Evolutionary conservation across 352 stramenopile species (phyloP), one percentile per base, ranked within the genome.

Genomic region (Globisporangium lucens): DNA sequence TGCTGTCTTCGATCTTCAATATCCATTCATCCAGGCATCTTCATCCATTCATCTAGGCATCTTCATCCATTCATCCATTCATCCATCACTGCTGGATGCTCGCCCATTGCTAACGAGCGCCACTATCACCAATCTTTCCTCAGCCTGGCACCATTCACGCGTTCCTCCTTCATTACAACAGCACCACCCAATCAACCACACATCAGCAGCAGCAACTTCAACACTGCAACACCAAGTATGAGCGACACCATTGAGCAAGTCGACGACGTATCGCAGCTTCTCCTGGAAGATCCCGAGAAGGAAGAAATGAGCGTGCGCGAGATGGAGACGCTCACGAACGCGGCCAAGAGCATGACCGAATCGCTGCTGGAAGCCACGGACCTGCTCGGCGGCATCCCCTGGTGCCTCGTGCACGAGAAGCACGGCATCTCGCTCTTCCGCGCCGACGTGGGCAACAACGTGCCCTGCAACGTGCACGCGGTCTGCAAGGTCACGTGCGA

Each of bases 391-490:
- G 83, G 76, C 41, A 87, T 89, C 56, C 80, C 85, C 1, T 95
- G 87, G 87, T 72, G 67, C 3, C 72, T 93, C 24, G 83, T 95
- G 60, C 83, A 91, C 64, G 85, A 93, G 65, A 92, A 91, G 66
- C 82, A 92, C 73, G 86, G 86, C 66, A 85, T 94, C 67, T 91
- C 83, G 65, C 87, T 95, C 65, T 93, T 92, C 68, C 85, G 83
- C 36, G 83, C 86, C 13, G 84, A 94, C 22, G 65, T 80, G 10
- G 67, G 61, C 35, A 79, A 75, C 55, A 83, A 87, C 33, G 76
- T 87, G 46, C 86, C 85, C 6, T 94, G 86, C 75, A 95, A 95
- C 58, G 85, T 95, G n/a, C 88, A 95, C 71, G 84, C 88, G 1
- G 85, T 91, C 33, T 91, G 82, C 73, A 92, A 91, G 73, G 89